phyloP scores from a whole-genome alignment of 192 early-diverging fungal genomes.

The Coemansia sp. region DNA sequence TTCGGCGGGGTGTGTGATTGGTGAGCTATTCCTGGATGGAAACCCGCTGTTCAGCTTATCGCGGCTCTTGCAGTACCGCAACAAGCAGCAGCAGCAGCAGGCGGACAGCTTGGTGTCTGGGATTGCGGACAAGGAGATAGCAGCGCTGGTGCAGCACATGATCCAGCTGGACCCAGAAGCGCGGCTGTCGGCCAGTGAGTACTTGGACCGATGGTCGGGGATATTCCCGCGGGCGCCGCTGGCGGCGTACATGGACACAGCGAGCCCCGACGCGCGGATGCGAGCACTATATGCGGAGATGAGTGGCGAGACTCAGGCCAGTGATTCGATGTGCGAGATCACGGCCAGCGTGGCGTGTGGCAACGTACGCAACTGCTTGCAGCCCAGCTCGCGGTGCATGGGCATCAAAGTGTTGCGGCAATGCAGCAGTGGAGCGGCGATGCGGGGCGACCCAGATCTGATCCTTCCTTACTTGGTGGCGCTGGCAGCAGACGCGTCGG shows the following conservation, averaged over 20 bases:
- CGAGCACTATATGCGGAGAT: conserved; percentile 33
- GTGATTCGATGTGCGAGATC: conserved; percentile 41
- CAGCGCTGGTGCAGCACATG: conserved; percentile 83
- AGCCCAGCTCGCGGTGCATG: conserved; percentile 43
- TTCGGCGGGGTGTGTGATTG: conserved; percentile 88
- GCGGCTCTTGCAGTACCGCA: conserved; percentile 86
- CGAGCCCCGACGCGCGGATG: conserved; percentile 42
- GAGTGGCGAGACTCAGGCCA: conserved; percentile 1
- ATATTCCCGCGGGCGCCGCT: conserved; percentile 38
- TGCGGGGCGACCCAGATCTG: conserved; percentile 43
- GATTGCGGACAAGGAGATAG: conserved; percentile 81
- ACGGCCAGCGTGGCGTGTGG: conserved; percentile 43
- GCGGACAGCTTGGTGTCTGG: conserved; percentile 72
- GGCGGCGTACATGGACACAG: conserved; percentile 49
- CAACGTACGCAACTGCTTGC: conserved; percentile 47
- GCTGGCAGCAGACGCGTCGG: conserved; percentile 32
- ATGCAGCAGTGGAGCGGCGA: conserved; percentile 26
- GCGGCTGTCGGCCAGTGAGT: conserved; percentile 74
- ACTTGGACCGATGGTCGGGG: conserved; percentile 73
- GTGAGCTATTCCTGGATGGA: conserved; percentile 94
- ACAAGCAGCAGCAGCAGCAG: conserved; percentile 5
- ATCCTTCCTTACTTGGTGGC: conserved; percentile 49
- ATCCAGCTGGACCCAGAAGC: conserved; percentile 80
- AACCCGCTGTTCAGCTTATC: conserved; percentile 89
- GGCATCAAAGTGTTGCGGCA: conserved; percentile 40